These are phyloP conservation scores for Lepiota venenata DNA, from an alignment of 768 basidiomycete genomes.

Conservation along the genomic window DNA sequence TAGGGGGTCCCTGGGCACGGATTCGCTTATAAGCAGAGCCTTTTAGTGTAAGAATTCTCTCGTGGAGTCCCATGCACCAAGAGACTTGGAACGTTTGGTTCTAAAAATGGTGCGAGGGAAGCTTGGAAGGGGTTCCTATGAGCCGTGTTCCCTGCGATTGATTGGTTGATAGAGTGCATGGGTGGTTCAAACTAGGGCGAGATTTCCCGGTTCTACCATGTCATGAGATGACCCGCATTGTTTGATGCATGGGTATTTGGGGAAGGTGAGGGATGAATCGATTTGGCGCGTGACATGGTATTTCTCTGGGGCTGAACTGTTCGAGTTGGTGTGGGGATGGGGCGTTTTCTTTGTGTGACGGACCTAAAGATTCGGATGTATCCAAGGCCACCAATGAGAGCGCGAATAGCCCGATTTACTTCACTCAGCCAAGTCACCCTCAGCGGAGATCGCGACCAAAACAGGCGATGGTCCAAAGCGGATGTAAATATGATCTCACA, in stretches of 20 bases:
- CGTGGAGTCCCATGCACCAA: slow-evolving; percentile 1
- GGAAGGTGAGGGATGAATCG: too few species aligned
- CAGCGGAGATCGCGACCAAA: neutral
- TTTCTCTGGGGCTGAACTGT: too few species aligned
- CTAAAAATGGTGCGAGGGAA: neutral
- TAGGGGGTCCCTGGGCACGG: neutral
- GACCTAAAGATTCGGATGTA: too few species aligned
- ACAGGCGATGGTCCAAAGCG: neutral
- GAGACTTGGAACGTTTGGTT: neutral
- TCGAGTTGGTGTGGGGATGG: too few species aligned
- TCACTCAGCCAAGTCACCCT: too few species aligned
- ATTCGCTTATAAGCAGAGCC: slow-evolving; percentile 1
- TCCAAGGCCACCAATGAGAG: too few species aligned
- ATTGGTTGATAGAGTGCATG: neutral
- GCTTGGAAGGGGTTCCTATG: too few species aligned
- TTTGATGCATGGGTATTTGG: too few species aligned
- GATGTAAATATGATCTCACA: slow-evolving; percentile 5
- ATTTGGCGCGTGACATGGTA: too few species aligned
- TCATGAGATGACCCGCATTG: neutral
- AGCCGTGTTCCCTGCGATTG: too few species aligned
- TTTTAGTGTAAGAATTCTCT: neutral
- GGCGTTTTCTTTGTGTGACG: too few species aligned
- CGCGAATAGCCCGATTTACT: too few species aligned
- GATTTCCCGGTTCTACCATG: neutral
- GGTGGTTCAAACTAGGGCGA: neutral